Base-by-base conservation (phyloP, 2,329 filamentous ascomycete species). In the Pezicula carpinea region DNA sequence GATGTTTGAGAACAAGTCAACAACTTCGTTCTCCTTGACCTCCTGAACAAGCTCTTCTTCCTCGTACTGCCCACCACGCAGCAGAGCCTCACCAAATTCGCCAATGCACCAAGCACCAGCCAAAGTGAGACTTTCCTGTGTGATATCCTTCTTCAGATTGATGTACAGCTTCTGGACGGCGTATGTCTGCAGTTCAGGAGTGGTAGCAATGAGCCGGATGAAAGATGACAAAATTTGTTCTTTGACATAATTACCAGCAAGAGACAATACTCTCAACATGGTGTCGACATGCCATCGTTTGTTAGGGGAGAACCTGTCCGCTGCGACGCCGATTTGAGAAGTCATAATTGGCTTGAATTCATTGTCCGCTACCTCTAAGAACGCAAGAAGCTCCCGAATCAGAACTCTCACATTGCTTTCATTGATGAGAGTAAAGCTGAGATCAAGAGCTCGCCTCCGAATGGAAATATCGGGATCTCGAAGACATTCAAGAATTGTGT, bases 341-440 rank as follows among this genome's bases (percentile, higher is more conserved):
- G 93, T 99, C 91, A 99, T 96, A 44, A 89, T 89, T 6, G 93
- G 89, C 71, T 99, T 99, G 73, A 99, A 99, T 67, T 99, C 93
- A 55, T 95, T 96, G 62, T 99, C 93, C 46, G 95, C 92, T 43
- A 96, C 90, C 66, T 99, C 93, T 48, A 99, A 70, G 76, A 99
- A 99, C 6, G 93, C 90, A 36, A 99, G 76, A 34, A 99, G 75
- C 65, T 99, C 95, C 53, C 95, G 77, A 50, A 99, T 93, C 33
- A 99, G 77, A 4, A 97, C 88, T 33, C 93, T 84, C 31, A 99
- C 90, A 60, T 99, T 99, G 67, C 85, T 82, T 65, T 97, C 93
- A 65, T 99, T 97, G 69, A 99, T 96, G 44, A 99, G 75, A 4
- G 95, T 99, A 64, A 99, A 99, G 68, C 93, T 97, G 48, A 99